Conservation (phyloP, 2,329 filamentous ascomycete species). For the Endocalyx cinctus region DNA sequence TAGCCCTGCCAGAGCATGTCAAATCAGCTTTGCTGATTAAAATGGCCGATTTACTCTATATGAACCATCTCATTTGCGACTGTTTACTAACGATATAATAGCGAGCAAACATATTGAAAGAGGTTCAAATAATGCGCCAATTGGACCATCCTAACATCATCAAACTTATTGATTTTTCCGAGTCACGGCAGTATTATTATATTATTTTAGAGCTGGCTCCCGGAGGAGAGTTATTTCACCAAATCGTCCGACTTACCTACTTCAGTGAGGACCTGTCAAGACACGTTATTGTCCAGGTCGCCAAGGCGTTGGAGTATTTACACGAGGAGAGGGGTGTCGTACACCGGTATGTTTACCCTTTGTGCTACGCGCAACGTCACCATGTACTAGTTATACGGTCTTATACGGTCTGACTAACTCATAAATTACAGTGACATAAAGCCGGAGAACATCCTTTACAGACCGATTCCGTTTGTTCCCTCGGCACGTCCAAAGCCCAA, state of each 20-base stretch:
- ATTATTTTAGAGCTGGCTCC: conserved; percentile 94
- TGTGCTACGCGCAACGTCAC: not conserved
- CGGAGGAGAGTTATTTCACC: conserved; percentile 95
- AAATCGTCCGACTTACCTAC: conserved; percentile 96
- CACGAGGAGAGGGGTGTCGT: conserved; percentile 95
- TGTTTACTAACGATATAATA: conserved; percentile 40
- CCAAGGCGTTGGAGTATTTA: conserved; percentile 87
- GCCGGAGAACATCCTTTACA: conserved; percentile 93
- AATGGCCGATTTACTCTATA: too few relatives aligned
- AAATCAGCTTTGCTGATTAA: too few relatives aligned
- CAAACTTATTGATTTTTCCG: conserved; percentile 87
- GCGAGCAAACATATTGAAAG: conserved; percentile 96
- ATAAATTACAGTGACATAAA: conserved; percentile 76
- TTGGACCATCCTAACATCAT: conserved; percentile 95
- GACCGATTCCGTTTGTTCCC: conserved; percentile 76
- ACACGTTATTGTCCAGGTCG: conserved; percentile 92
- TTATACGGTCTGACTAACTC: conserved; percentile 13
- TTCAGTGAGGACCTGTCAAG: conserved; percentile 94
- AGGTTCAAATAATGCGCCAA: conserved; percentile 97
- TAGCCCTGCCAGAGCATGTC: too few relatives aligned
- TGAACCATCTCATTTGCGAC: conserved; percentile 5
- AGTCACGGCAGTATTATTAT: conserved; percentile 94
- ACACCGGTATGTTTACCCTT: conserved; percentile 67
- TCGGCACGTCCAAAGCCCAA: conserved; percentile 76
- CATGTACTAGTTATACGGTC: not conserved